phyloP scores from a whole-genome alignment of 441 rosid genomes.

The Sinapis alba region DNA sequence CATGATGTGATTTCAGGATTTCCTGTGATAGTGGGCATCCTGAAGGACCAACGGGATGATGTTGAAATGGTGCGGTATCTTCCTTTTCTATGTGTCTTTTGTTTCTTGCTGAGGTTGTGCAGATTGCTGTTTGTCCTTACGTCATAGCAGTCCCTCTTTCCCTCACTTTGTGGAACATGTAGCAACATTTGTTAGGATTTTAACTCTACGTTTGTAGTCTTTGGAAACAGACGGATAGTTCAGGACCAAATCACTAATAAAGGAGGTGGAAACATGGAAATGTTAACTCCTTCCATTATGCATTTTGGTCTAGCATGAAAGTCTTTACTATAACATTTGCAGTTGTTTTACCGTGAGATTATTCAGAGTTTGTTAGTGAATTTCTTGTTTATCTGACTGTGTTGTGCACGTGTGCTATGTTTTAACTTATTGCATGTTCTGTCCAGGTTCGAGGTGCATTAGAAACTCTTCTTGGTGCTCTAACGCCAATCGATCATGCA shows the following conservation, averaged over 20 bases:
- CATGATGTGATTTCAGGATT: conserved; percentile 62
- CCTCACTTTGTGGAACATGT: not conserved
- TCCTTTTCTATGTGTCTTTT: conserved; percentile 15
- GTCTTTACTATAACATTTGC: not conserved
- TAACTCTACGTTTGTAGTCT: not conserved
- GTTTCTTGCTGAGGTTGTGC: conserved; percentile 10
- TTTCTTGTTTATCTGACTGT: conserved; percentile 18
- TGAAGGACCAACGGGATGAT: conserved; percentile 90
- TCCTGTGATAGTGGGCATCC: conserved; percentile 81
- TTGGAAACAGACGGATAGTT: not conserved
- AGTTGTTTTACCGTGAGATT: conserved; percentile 10
- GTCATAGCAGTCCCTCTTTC: conserved; percentile 51
- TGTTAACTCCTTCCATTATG: not conserved
- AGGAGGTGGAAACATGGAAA: conserved; percentile 6
- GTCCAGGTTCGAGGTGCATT: conserved; percentile 87
- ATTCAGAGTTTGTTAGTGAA: not conserved
- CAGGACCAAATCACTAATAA: not conserved
- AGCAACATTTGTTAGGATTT: not conserved
- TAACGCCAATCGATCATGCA: conserved; percentile 80
- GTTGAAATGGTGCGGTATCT: conserved; percentile 73
- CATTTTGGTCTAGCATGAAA: conserved; percentile 14
- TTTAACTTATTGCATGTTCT: conserved; percentile 12
- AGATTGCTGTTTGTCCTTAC: not conserved
- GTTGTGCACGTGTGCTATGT: not conserved
- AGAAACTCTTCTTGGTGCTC: conserved; percentile 91